Percentiles rank a stretch among this genome's conserved stretches.
phyloP scores from a whole-genome alignment of 768 basidiomycete genomes.

The Amanita phalloides region DNA sequence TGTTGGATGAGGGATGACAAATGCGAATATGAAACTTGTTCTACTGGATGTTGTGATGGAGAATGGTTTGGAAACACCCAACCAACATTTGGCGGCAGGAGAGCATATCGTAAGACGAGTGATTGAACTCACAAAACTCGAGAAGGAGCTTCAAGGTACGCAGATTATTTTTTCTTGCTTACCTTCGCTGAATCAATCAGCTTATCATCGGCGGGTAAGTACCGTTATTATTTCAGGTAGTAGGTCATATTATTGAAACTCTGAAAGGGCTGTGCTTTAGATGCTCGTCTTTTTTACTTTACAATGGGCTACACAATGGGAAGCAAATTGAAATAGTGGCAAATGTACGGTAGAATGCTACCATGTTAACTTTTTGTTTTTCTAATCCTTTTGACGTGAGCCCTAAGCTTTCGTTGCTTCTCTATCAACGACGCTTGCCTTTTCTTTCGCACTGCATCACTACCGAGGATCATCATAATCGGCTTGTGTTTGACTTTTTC shows the following conservation, averaged over 20 bases:
- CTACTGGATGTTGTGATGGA: constrained; percentile 57
- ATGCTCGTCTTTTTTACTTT: constrained; percentile 70
- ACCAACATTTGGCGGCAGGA: constrained; percentile 73
- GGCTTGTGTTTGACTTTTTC: constrained; percentile 94
- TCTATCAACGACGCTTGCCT: constrained; percentile 75
- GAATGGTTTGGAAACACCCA: constrained; percentile 57
- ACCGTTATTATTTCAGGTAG: background rate
- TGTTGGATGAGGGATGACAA: constrained; percentile 67
- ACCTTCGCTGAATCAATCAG: constrained; percentile 19
- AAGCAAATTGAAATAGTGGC: background rate
- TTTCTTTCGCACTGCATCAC: constrained; percentile 67
- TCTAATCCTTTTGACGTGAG: background rate
- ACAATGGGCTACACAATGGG: constrained; percentile 55
- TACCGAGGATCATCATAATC: constrained; percentile 86
- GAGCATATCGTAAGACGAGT: constrained; percentile 73
- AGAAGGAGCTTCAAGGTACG: constrained; percentile 56
- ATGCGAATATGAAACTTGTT: constrained; percentile 86
- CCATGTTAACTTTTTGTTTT: background rate
- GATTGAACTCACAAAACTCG: constrained; percentile 56
- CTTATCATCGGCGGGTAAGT: constrained; percentile 47
- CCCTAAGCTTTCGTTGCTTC: constrained; percentile 42
- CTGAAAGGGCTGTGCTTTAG: constrained; percentile 50
- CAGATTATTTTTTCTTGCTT: background rate
- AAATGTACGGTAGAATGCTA: background rate
- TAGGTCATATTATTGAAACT: constrained; percentile 1